phyloP scores from a whole-genome alignment of 23 red algal genomes.

The Rhodosorus marinus region DNA sequence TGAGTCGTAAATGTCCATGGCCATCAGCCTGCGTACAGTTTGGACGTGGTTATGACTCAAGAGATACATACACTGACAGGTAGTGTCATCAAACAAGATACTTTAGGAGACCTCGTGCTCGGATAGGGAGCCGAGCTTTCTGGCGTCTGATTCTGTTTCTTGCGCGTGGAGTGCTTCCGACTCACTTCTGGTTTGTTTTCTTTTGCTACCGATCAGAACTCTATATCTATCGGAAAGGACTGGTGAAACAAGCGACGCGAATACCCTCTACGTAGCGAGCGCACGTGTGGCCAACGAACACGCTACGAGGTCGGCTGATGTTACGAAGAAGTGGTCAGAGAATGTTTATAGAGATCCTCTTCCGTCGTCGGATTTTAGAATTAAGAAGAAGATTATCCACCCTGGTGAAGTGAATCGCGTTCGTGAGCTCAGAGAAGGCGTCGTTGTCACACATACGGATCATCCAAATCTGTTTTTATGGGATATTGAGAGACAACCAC shows the following conservation, averaged over 20 bases:
- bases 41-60: background rate
- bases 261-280: constrained; percentile 45
- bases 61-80: background rate
- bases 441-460: constrained; percentile 88
- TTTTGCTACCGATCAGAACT: constrained; percentile 2
- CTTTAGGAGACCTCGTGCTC: background rate
- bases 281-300: constrained; percentile 20
- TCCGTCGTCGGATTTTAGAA: constrained; percentile 10
- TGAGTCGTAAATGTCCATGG: constrained; percentile 48
- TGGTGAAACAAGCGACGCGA: constrained; percentile 39
- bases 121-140: background rate
- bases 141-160: background rate
- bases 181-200: background rate
- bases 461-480: constrained; percentile 52
- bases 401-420: constrained; percentile 79
- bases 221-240: constrained; percentile 66
- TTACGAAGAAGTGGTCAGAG: constrained; percentile 33
- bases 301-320: constrained; percentile 31
- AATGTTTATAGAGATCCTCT: constrained; percentile 1
- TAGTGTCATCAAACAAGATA: background rate
- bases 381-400: constrained; percentile 66
- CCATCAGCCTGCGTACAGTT: constrained; percentile 37
- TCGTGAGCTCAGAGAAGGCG: constrained; percentile 11
- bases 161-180: background rate
- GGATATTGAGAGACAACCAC: constrained; percentile 53